phyloP scores from a whole-genome alignment of 306 rosid species.

The Vicia faba region DNA sequence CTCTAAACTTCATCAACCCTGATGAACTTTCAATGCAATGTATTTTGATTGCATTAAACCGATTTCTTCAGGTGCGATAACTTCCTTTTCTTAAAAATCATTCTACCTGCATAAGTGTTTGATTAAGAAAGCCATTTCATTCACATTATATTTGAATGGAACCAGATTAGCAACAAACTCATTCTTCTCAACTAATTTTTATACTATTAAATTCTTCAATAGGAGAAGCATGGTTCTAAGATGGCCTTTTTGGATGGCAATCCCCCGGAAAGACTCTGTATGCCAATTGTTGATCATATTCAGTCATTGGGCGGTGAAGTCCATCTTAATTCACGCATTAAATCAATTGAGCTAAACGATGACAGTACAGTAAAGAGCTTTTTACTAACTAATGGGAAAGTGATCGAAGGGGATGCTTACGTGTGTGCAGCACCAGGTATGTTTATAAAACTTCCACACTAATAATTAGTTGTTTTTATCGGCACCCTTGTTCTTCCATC shows the following conservation, averaged over 20 bases:
- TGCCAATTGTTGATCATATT: constrained; percentile 88
- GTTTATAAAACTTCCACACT: constrained; percentile 27
- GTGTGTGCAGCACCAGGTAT: constrained; percentile 91
- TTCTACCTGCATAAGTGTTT: constrained; percentile 16
- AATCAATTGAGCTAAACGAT: constrained; percentile 73
- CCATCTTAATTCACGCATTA: constrained; percentile 75
- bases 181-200: constrained; percentile 29
- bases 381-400: constrained; percentile 64
- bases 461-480: background rate
- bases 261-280: constrained; percentile 96
- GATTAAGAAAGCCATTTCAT: constrained; percentile 26
- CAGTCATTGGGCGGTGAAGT: constrained; percentile 91
- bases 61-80: constrained; percentile 86
- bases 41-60: constrained; percentile 91
- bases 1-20: constrained; percentile 95
- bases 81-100: constrained; percentile 31
- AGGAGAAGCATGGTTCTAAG: constrained; percentile 99
- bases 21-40: constrained; percentile 99
- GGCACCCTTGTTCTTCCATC: constrained; percentile 25
- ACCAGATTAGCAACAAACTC: constrained; percentile 23
- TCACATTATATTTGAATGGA: constrained; percentile 19
- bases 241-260: constrained; percentile 98
- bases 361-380: constrained; percentile 87
- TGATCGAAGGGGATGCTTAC: constrained; percentile 85
- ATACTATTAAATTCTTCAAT: constrained; percentile 32